A percentile compares a stretch with the other conserved stretches of the same genome.
Conservation (phyloP, 1,139 yeast genomes). For the Sugiyamaella novakii region DNA sequence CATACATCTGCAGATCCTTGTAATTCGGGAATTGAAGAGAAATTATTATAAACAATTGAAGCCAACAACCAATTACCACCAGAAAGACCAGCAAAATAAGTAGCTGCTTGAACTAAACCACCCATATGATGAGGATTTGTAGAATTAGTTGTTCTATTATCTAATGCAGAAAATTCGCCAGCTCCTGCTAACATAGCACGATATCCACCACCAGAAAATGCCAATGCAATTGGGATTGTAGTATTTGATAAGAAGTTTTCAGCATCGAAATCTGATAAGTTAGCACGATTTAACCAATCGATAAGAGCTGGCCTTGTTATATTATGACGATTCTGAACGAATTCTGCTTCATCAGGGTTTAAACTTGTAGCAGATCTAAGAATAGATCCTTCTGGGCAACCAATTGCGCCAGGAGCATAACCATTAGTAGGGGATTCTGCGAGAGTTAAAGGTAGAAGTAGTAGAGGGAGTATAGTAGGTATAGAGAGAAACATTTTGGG, state of each 20-base stretch:
- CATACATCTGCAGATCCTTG: slow-evolving; percentile 64
- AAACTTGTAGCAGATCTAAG: slow-evolving; percentile 31
- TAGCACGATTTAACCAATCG: slow-evolving; percentile 59
- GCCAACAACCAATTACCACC: slow-evolving; percentile 93
- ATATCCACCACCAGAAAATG: slow-evolving; percentile 91
- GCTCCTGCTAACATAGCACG: slow-evolving; percentile 92
- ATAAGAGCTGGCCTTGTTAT: slow-evolving; percentile 56
- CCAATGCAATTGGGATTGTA: slow-evolving; percentile 61
- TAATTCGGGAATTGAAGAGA: slow-evolving; percentile 67
- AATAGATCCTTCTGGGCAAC: slow-evolving; percentile 34
- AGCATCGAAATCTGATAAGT: slow-evolving; percentile 61
- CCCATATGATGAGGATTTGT: slow-evolving; percentile 67
- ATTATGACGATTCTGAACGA: slow-evolving; percentile 48
- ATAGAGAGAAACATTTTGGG: neutral
- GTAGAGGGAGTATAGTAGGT: neutral
- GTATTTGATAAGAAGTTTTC: slow-evolving; percentile 49
- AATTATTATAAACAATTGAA: slow-evolving; percentile 78
- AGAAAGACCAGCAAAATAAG: slow-evolving; percentile 81
- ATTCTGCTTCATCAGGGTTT: slow-evolving; percentile 30
- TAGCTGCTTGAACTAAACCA: slow-evolving; percentile 74
- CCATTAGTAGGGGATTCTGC: slow-evolving; percentile 33
- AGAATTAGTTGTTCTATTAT: slow-evolving; percentile 61
- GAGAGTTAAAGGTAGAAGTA: slow-evolving; percentile 7
- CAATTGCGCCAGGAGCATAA: slow-evolving; percentile 36
- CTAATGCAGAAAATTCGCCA: slow-evolving; percentile 79